phyloP scores from a whole-genome alignment of 805 yeast genomes.

The Wickerhamomyces ciferrii region DNA sequence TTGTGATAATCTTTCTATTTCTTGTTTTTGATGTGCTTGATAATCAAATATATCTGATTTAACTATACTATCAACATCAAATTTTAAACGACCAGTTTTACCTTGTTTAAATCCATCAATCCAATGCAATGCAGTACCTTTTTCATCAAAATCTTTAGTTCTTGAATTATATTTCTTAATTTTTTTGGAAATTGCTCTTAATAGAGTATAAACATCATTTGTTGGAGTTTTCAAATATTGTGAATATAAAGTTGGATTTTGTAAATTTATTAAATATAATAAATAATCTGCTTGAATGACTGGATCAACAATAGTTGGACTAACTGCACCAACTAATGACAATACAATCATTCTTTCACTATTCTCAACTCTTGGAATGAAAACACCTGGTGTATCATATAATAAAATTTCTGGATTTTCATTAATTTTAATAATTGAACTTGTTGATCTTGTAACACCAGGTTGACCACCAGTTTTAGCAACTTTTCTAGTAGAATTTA shows the following conservation, averaged over 20 bases:
- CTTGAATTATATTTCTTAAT: constrained; percentile 23
- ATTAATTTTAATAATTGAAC: constrained; percentile 65
- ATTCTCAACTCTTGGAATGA: constrained; percentile 66
- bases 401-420: constrained; percentile 60
- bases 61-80: constrained; percentile 16
- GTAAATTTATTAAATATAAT: constrained; percentile 66
- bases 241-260: constrained; percentile 26
- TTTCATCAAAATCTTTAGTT: constrained; percentile 40
- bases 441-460: constrained; percentile 80
- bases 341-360: constrained; percentile 70
- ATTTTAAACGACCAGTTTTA: constrained; percentile 22
- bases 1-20: constrained; percentile 12
- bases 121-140: constrained; percentile 62
- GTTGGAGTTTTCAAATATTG: constrained; percentile 58
- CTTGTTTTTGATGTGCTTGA: constrained; percentile 5
- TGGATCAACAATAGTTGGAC: constrained; percentile 68
- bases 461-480: constrained; percentile 85
- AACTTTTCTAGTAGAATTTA: constrained; percentile 44
- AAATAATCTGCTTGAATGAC: constrained; percentile 83
- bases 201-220: constrained; percentile 57
- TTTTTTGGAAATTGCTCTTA: constrained; percentile 42
- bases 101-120: constrained; percentile 59
- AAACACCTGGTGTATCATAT: constrained; percentile 92
- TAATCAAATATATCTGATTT: constrained; percentile 11
- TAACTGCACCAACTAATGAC: constrained; percentile 71